Evolutionary conservation across 768 basidiomycete species (phyloP), one percentile per base, ranked within the genome.

Genomic region (Agaricus blazei): DNA sequence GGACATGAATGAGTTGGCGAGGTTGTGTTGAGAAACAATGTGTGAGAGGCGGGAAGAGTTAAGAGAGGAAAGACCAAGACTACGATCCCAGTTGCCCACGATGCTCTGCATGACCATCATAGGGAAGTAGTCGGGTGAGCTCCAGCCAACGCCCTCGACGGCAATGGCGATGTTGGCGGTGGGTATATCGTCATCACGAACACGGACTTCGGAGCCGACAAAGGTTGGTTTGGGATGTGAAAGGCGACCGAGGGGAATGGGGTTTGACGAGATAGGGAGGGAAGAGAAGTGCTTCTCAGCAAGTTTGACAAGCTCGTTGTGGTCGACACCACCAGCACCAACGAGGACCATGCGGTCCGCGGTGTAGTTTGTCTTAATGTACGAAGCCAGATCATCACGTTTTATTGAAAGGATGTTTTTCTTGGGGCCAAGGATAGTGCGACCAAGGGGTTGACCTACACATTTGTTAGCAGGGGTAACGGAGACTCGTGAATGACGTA

Each of bases 51-150:
- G 85, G 50, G 93, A 97, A 58, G 91, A 93, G 60, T 97, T 84
- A 51, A 97, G 79, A 23, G 92, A 80, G 2, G 92, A 88, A 47
- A 93, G 84, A 63, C 96, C 97, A 63, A 98, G 85, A 46, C 89
- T 90, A 63, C 97, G 85, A 69, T 99, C 97, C 97, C 97, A 99
- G 83, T 98, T 99, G 60, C 97, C 97, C 73, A 98, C 89, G 73
- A 98, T 92, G 65, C 84, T 86, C 71, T 96, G 92, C 87, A 97
- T 91, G 68, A 93, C 94, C 75, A 98, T 85, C 95, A 99, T 96
- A 58, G 95, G 93, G 85, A 92, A 98, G 80, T 98, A 98, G 74
- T 99, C 97, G 28, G 96, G 94, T 9, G 90, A 93, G 64, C 87
- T 91, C 95, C 96, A 98, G 71, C 93, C 86, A 54, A 96, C 95